phyloP scores from a whole-genome alignment of 306 rosid genomes.

The Corylus avellana region DNA sequence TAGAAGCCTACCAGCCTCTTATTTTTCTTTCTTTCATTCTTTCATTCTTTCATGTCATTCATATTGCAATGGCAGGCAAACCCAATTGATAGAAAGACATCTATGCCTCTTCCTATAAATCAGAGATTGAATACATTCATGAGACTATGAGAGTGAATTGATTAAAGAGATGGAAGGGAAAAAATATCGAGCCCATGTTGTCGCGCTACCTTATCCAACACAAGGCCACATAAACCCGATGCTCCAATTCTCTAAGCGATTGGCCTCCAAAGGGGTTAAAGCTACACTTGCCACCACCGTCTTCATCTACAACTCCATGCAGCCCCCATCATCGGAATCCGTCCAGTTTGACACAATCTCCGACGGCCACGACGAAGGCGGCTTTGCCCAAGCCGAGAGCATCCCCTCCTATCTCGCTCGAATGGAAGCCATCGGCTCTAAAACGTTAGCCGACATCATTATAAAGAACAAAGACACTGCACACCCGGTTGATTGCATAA shows the following conservation, averaged over 20 bases:
- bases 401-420: slow-evolving; percentile 39
- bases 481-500: slow-evolving; percentile 41
- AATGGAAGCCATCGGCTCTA: slow-evolving; percentile 44
- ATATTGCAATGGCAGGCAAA: too few species aligned
- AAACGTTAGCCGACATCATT: slow-evolving; percentile 46
- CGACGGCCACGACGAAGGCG: slow-evolving; percentile 65
- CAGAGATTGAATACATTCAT: neutral
- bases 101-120: too few species aligned
- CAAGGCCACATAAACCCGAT: slow-evolving; percentile 71
- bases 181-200: slow-evolving; percentile 21
- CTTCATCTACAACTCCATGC: slow-evolving; percentile 50
- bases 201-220: slow-evolving; percentile 55
- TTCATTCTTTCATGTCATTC: too few species aligned
- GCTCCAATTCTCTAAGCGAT: slow-evolving; percentile 47
- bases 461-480: slow-evolving; percentile 26
- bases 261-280: slow-evolving; percentile 40
- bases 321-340: slow-evolving; percentile 25
- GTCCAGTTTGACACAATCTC: slow-evolving; percentile 60
- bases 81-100: too few species aligned
- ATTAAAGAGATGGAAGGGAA: slow-evolving; percentile 13
- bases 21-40: too few species aligned
- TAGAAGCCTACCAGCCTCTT: too few species aligned
- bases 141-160: neutral
- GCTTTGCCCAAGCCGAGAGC: slow-evolving; percentile 38
- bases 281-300: slow-evolving; percentile 51